These are phyloP conservation scores for Sarocladiaceae sp. DNA, from an alignment of 2,329 filamentous ascomycete genomes.

Conservation along the genomic window DNA sequence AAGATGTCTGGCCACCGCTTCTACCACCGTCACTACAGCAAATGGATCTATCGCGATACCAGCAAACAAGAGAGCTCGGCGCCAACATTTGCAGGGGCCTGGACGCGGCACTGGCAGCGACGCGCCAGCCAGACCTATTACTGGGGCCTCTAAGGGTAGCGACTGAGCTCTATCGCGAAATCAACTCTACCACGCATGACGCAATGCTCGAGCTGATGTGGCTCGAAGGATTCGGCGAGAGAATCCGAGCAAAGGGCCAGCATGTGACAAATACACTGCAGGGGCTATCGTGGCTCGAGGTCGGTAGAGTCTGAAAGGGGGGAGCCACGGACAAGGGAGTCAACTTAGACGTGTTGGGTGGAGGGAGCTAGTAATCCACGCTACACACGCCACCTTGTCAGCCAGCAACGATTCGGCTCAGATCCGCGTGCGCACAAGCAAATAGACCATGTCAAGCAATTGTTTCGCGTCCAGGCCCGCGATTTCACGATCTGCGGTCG, in stretches of 20 bases:
- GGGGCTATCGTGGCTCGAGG: constrained; percentile 32
- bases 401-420: too few relatives aligned
- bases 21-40: constrained; percentile 29
- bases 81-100: constrained; percentile 44
- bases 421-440: too few relatives aligned
- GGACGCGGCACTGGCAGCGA: constrained; percentile 37
- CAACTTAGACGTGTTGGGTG: too few relatives aligned
- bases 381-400: too few relatives aligned
- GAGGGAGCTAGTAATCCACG: too few relatives aligned
- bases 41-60: constrained; percentile 33
- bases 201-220: constrained; percentile 40
- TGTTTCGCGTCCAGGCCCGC: too few relatives aligned
- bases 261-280: constrained; percentile 32
- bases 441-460: too few relatives aligned
- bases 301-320: constrained; percentile 22
- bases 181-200: constrained; percentile 31
- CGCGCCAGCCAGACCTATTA: constrained; percentile 41
- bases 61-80: constrained; percentile 37
- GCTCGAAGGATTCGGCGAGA: constrained; percentile 37
- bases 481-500: too few relatives aligned
- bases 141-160: constrained; percentile 36
- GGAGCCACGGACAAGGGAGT: too few relatives aligned
- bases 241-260: constrained; percentile 33
- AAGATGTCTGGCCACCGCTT: constrained; percentile 31
- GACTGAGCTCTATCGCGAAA: constrained; percentile 34